Conservation (phyloP, 805 yeast genomes). For the Pichia sporocuriosa region DNA sequence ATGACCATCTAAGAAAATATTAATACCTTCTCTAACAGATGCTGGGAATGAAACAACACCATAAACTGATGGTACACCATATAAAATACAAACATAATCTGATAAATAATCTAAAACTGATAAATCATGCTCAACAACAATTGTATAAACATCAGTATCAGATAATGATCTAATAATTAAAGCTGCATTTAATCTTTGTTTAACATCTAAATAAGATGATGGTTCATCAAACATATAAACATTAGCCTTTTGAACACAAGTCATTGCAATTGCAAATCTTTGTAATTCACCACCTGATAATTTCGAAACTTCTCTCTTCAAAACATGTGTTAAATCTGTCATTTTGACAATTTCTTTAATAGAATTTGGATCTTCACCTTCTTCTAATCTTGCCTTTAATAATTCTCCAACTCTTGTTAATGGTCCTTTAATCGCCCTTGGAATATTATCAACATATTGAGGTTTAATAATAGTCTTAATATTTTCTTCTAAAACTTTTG, state of each 20-base stretch:
- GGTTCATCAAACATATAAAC: slow-evolving; percentile 99
- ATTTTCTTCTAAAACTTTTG: slow-evolving; percentile 87
- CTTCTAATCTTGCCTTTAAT: slow-evolving; percentile 71
- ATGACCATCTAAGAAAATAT: slow-evolving; percentile 96
- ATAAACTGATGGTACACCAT: slow-evolving; percentile 97
- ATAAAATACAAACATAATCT: slow-evolving; percentile 91
- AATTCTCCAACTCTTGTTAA: slow-evolving; percentile 80
- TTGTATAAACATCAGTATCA: slow-evolving; percentile 72
- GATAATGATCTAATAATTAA: slow-evolving; percentile 83
- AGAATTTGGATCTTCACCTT: slow-evolving; percentile 47
- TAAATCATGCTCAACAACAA: slow-evolving; percentile 97
- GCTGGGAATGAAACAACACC: slow-evolving; percentile 98
- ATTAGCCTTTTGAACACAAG: slow-evolving; percentile 89
- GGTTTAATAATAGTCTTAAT: slow-evolving; percentile 98
- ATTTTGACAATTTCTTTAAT: slow-evolving; percentile 60
- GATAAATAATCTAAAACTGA: slow-evolving; percentile 95
- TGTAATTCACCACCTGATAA: slow-evolving; percentile 98
- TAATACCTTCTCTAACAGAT: slow-evolving; percentile 98
- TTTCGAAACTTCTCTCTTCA: slow-evolving; percentile 82
- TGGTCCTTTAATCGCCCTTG: slow-evolving; percentile 92
- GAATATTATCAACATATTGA: slow-evolving; percentile 96
- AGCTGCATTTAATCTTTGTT: slow-evolving; percentile 98
- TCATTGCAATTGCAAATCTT: slow-evolving; percentile 96
- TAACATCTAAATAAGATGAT: slow-evolving; percentile 95
- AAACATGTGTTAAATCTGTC: slow-evolving; percentile 68